Base-by-base conservation (phyloP, 1,284 basidiomycete species). In the Ustilago curta region DNA sequence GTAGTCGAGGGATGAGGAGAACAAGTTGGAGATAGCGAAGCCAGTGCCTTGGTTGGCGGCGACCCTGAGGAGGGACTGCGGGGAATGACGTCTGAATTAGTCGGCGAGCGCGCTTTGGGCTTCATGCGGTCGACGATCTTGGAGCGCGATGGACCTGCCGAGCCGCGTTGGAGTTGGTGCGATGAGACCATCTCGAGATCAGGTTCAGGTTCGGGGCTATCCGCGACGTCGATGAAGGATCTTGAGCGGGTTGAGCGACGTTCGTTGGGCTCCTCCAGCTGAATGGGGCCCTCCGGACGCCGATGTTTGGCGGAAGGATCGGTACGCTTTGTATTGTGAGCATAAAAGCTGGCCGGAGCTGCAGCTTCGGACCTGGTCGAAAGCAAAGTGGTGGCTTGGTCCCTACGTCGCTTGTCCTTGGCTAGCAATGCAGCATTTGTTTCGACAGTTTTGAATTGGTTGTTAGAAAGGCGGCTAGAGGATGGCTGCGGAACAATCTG, bases 71-170 rank as follows among this genome's bases (percentile, higher is more conserved):
- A 42, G 40, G 7, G 40, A 3, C n/a, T 42, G 40, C 40, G 1
- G 40, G 40, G 16, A 21, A 8, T 8, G n/a, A n/a, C 40, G n/a
- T 42, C n/a, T 42, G 40, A 11, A 19, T 7, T 42, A 42, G 40
- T 42, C n/a, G 40, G 40, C 11, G 40, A 21, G n/a, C 11, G 40
- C 8, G 40, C 8, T 42, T 42, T 42, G 8, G 40, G 40, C 40
- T 42, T 21, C 40, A 42, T 42, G 40, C 40, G 40, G 40, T 42
- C 19, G 40, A 42, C 40, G 40, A 42, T 42, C 40, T 42, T 42
- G 19, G n/a, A n/a, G n/a, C 19, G 40, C 40, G 40, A 42, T 42
- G 40, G n/a, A 42, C 40, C 40, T 42, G 40, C 40, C n/a, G 40
- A 42, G 40, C 40, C n/a, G 40, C 40, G 40, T 19, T 42, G 19